A percentile compares a stretch with the other conserved stretches of the same genome.
Conservation (phyloP, 1,139 yeast species). For the Pneumocystis oryctolagi region DNA sequence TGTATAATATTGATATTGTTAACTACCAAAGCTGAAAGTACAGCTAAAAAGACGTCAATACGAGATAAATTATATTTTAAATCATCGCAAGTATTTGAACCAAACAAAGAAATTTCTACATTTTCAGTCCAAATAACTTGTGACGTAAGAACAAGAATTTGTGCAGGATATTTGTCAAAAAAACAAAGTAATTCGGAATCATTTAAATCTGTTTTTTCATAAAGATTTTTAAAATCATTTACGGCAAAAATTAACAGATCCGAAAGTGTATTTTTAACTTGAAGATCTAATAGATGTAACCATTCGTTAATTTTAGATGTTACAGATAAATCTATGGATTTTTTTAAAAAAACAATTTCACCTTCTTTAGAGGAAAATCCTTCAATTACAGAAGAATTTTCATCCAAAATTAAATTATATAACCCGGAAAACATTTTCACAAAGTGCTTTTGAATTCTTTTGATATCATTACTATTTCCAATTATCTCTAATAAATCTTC, state of each 20-base stretch:
- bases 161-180: conserved; percentile 37
- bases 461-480: conserved; percentile 45
- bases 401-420: conserved; percentile 31
- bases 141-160: conserved; percentile 40
- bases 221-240: conserved; percentile 14
- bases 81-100: conserved; percentile 1
- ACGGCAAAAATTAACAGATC: conserved; percentile 24
- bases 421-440: conserved; percentile 64
- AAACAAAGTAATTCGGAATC: conserved; percentile 20
- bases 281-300: conserved; percentile 45
- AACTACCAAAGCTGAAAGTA: conserved; percentile 24
- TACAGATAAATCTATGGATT: conserved; percentile 34
- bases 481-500: conserved; percentile 75
- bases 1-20: conserved; percentile 23
- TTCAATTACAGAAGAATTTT: conserved; percentile 27
- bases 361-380: conserved; percentile 50
- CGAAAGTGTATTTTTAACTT: conserved; percentile 38
- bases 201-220: conserved; percentile 12
- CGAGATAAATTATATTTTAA: conserved; percentile 11
- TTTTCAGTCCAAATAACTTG: conserved; percentile 45
- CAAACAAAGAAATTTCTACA: conserved; percentile 26
- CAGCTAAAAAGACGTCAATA: conserved; percentile 17
- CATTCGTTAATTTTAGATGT: conserved; percentile 43
- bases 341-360: conserved; percentile 36
- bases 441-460: conserved; percentile 44